phyloP scores from a whole-genome alignment of 2,329 filamentous ascomycete species.

The Cercospora nicotianae region DNA sequence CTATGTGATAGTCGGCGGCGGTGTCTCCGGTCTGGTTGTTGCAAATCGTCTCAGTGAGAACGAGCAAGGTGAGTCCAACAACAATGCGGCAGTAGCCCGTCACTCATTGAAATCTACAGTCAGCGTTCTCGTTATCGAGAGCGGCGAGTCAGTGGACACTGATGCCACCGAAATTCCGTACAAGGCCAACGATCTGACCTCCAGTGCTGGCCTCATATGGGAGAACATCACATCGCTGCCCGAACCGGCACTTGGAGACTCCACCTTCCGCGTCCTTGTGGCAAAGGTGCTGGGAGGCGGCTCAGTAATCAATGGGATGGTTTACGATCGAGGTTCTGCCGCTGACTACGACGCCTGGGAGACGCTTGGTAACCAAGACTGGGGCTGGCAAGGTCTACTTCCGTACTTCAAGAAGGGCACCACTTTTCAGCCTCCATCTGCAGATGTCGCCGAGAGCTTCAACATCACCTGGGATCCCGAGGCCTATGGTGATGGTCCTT shows the following conservation, averaged over 20 bases:
- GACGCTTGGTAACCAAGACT: conserved; percentile 26
- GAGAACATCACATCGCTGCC: conserved; percentile 18
- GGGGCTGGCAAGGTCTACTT: conserved; percentile 23
- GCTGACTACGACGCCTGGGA: conserved; percentile 46
- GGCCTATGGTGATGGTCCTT: conserved; percentile 13
- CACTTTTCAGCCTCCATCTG: conserved; percentile 11
- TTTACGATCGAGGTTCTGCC: conserved; percentile 40
- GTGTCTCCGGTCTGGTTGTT: conserved; percentile 34
- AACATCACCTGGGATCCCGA: conserved; percentile 20
- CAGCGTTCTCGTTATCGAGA: conserved; percentile 38
- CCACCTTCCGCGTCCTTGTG: conserved; percentile 22
- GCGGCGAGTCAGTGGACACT: conserved; percentile 28
- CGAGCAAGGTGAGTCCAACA: conserved; percentile 15
- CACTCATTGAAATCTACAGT: conserved; percentile 8
- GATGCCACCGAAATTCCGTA: conserved; percentile 16
- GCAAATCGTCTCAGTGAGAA: conserved; percentile 34
- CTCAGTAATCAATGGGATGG: conserved; percentile 43
- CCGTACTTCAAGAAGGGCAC: conserved; percentile 30
- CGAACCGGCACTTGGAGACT: conserved; percentile 28
- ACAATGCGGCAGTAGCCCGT: not conserved
- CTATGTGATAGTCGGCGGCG: conserved; percentile 36
- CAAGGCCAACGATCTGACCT: conserved; percentile 19
- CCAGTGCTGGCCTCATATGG: conserved; percentile 12
- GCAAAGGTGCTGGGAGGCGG: conserved; percentile 40
- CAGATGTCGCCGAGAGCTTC: conserved; percentile 25